Conservation (phyloP, 2,329 filamentous ascomycete species). For the Pyricularia sp. region DNA sequence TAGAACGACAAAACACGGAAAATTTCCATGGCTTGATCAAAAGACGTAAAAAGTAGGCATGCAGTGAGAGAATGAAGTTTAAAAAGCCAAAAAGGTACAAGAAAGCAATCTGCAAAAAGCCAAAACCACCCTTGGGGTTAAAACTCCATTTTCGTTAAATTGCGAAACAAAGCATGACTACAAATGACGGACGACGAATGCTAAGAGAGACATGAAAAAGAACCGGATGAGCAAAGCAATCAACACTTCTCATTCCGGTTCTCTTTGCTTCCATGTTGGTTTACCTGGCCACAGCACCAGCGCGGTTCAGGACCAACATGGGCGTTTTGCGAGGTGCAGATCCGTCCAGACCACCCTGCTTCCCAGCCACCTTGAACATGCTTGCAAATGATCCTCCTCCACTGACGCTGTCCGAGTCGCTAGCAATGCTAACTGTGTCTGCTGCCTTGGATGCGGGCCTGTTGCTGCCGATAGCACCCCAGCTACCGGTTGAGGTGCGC, state of each 20-base stretch:
- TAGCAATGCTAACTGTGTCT: slow-evolving; percentile 57
- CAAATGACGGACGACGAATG: slow-evolving; percentile 10
- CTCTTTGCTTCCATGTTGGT: neutral
- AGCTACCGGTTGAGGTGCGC: slow-evolving; percentile 63
- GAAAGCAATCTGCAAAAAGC: neutral
- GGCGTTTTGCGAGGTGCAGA: slow-evolving; percentile 69
- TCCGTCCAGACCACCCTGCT: slow-evolving; percentile 43
- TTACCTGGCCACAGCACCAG: slow-evolving; percentile 26
- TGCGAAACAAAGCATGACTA: neutral
- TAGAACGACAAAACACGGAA: neutral
- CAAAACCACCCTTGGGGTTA: neutral
- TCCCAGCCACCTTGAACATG: slow-evolving; percentile 53
- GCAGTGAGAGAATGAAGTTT: slow-evolving; percentile 6
- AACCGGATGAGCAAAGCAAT: neutral
- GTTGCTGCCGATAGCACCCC: slow-evolving; percentile 79
- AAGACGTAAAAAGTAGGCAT: slow-evolving; percentile 13
- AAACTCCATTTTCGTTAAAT: neutral
- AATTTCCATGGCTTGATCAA: neutral
- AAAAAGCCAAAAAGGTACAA: neutral
- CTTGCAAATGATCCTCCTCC: slow-evolving; percentile 53
- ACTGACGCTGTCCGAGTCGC: slow-evolving; percentile 36
- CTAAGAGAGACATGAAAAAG: neutral
- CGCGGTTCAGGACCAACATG: slow-evolving; percentile 78
- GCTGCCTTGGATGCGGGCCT: slow-evolving; percentile 62
- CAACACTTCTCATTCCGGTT: neutral